These are phyloP conservation scores for Filosporella fistucella DNA, from an alignment of 495 filamentous ascomycete genomes.

Conservation along the genomic window DNA sequence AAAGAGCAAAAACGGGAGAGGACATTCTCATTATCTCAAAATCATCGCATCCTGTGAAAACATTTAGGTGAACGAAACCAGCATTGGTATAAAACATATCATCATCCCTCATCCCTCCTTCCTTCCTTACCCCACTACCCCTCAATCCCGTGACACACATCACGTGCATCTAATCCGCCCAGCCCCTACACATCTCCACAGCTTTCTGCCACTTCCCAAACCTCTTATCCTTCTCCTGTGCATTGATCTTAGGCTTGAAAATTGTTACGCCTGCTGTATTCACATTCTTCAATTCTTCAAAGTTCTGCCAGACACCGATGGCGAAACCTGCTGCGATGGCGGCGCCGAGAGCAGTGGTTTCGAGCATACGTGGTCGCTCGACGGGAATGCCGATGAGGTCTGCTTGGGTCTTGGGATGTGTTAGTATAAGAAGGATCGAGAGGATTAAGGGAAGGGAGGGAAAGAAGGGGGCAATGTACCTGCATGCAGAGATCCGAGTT, in stretches of 20 bases:
- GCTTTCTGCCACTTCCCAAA: slow-evolving; percentile 79
- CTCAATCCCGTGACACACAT: no score
- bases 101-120: no score
- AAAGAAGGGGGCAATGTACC: no score
- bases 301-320: slow-evolving; percentile 71
- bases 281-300: slow-evolving; percentile 73
- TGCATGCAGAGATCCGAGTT: slow-evolving; percentile 93
- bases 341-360: slow-evolving; percentile 90
- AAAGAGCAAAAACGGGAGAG: no score
- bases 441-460: neutral
- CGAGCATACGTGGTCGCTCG: slow-evolving; percentile 84
- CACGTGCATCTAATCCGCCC: slow-evolving; percentile 46
- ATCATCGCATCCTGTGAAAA: no score
- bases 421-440: neutral
- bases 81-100: no score
- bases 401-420: slow-evolving; percentile 79
- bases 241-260: slow-evolving; percentile 63
- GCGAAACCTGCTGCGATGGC: slow-evolving; percentile 91
- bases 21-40: no score
- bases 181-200: slow-evolving; percentile 84
- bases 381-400: slow-evolving; percentile 84
- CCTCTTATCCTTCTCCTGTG: slow-evolving; percentile 56
- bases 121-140: no score
- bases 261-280: slow-evolving; percentile 68
- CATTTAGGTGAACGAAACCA: no score